Evolutionary conservation across 306 rosid genomes (phyloP), one percentile per base, ranked within the genome.

Genomic region (Aeschynomene evenia): DNA sequence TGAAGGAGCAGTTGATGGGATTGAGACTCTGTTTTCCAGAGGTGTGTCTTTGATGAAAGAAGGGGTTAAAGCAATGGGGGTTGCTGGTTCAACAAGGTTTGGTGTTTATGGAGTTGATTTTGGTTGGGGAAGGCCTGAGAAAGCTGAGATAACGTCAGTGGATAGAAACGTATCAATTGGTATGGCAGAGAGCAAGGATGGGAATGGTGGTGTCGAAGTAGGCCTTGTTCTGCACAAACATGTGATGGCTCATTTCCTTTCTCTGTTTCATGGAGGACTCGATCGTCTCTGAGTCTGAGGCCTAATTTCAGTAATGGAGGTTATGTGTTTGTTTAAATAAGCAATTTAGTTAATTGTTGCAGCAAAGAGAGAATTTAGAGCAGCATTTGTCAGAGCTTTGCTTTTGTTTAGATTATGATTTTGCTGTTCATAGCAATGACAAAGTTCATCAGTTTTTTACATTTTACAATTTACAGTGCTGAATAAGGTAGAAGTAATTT

Each of bases 101-200:
- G 79, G 81, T 4, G 77, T 85, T 23, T 85, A 82, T 13, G 77
- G 13, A 1, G 14, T 5, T 14, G 89, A 85, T 70, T 85, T 79
- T 60, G 85, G 89, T 0, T 85, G 87, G 89, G 85, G 87, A 12
- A 74, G 11, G 42, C 85, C 87, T 0, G 31, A 31, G 7, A 82
- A 81, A 67, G 89, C 79, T 69, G 84, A 79, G 59, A 54, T 82
- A 48, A 15, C 36, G 0, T 78, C 83, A 3, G 34, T 73, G n/a
- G 62, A 67, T 45, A 79, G 50, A 20, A 74, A 68, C 5, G 11
- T 74, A 1, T 43, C 63, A 3, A 37, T 80, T 43, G 68, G 70
- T 0, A 40, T 83, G 57, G 71, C 80, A 18, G 87, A 72, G 10
- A 40, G 54, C 2, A 31, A 22, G 57, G 72, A 52, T 52, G 80